phyloP scores from a whole-genome alignment of 768 basidiomycete species.

The Suillus variegatus region DNA sequence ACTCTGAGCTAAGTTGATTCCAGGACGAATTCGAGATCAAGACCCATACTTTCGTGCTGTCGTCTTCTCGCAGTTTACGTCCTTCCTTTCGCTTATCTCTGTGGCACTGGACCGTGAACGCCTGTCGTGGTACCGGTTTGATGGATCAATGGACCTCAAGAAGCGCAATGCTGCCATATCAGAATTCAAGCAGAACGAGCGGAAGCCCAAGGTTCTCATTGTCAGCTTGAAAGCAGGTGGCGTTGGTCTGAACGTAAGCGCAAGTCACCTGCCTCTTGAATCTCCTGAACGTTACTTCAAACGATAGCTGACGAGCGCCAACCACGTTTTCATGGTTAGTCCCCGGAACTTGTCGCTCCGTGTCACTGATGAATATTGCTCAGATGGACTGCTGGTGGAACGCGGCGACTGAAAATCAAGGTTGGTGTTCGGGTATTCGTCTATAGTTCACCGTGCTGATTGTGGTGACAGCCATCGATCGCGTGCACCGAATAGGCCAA shows the following conservation, averaged over 20 bases:
- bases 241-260: slow-evolving; percentile 79
- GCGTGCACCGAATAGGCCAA: slow-evolving; percentile 85
- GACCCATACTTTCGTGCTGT: slow-evolving; percentile 81
- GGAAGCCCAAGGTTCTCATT: slow-evolving; percentile 74
- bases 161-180: slow-evolving; percentile 74
- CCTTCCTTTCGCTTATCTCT: slow-evolving; percentile 83
- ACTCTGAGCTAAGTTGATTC: neutral
- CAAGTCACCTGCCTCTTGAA: neutral
- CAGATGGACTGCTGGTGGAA: slow-evolving; percentile 97
- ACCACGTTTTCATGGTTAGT: slow-evolving; percentile 83
- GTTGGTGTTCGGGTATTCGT: slow-evolving; percentile 30
- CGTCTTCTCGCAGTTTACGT: slow-evolving; percentile 90
- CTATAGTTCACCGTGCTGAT: slow-evolving; percentile 9
- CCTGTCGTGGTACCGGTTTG: slow-evolving; percentile 77
- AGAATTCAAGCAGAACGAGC: slow-evolving; percentile 71
- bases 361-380: slow-evolving; percentile 8
- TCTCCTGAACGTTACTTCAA: slow-evolving; percentile 8
- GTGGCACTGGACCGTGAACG: slow-evolving; percentile 65
- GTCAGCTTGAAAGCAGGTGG: slow-evolving; percentile 90
- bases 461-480: slow-evolving; percentile 68
- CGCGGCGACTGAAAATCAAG: slow-evolving; percentile 80
- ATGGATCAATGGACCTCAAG: slow-evolving; percentile 90
- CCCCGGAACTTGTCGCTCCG: neutral
- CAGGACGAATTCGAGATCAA: slow-evolving; percentile 65
- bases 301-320: slow-evolving; percentile 69